These are phyloP conservation scores for Coemansia sp. DNA, from an alignment of 192 early-diverging fungal genomes.

Conservation along the genomic window DNA sequence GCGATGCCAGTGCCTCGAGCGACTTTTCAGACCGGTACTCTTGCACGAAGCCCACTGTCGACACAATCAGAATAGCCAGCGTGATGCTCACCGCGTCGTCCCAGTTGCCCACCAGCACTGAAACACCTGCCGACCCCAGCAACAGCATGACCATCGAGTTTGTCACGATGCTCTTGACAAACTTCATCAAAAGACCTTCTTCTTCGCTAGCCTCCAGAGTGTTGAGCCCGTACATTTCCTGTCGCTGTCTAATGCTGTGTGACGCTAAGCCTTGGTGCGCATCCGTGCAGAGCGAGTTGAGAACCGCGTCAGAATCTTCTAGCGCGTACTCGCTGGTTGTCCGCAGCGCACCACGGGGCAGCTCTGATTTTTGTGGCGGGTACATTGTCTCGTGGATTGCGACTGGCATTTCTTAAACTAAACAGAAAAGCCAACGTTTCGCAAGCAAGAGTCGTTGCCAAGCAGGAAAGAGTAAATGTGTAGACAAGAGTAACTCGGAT, in stretches of 20 bases:
- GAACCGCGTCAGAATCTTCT: constrained; percentile 25
- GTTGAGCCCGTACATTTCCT: constrained; percentile 72
- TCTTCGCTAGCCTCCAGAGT: constrained; percentile 71
- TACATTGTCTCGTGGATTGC: constrained; percentile 19
- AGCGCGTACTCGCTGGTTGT: constrained; percentile 52
- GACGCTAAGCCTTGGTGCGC: constrained; percentile 68
- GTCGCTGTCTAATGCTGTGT: constrained; percentile 64
- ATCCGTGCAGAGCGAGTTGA: constrained; percentile 65
- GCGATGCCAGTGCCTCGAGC: constrained; percentile 86
- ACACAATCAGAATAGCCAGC: constrained; percentile 72
- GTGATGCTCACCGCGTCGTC: constrained; percentile 87
- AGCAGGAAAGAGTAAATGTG: not conserved
- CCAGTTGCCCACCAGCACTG: constrained; percentile 71
- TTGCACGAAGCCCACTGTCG: constrained; percentile 89
- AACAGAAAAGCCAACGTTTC: not conserved
- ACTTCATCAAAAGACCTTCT: constrained; percentile 76
- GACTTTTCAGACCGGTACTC: constrained; percentile 93
- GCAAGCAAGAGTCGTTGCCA: not conserved
- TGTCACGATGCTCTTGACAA: constrained; percentile 80
- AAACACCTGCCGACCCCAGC: constrained; percentile 77
- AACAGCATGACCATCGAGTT: constrained; percentile 88
- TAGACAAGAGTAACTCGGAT: not conserved
- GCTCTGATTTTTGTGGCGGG: constrained; percentile 23
- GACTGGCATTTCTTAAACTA: constrained; percentile 30
- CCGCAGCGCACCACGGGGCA: constrained; percentile 34